A percentile compares a stretch with the other conserved stretches of the same genome.
Evolutionary conservation across 2,329 filamentous ascomycete genomes (phyloP).

Genomic region (Grosmannia serpens): DNA sequence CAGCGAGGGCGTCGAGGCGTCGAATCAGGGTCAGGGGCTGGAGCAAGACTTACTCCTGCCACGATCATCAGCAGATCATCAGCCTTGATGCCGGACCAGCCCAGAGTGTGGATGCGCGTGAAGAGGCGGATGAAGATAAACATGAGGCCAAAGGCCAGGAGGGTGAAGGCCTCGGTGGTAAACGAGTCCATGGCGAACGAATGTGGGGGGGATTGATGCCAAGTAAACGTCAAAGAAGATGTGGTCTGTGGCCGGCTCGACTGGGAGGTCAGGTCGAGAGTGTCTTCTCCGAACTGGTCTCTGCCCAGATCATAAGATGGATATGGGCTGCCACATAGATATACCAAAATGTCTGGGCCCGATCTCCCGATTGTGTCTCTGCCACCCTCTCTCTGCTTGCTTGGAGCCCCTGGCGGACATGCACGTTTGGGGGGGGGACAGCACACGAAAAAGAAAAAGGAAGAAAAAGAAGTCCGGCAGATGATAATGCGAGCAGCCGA

Average conservation of each 20-base stretch:
- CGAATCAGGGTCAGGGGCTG: too few species aligned
- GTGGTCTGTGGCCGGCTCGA: background rate
- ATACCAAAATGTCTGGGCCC: background rate
- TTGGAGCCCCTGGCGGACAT: background rate
- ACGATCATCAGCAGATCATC: conserved; percentile 51
- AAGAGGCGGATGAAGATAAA: conserved; percentile 39
- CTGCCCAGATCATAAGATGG: background rate
- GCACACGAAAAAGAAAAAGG: background rate
- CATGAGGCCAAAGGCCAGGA: conserved; percentile 36
- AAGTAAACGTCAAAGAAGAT: background rate
- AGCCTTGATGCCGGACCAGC: conserved; percentile 35
- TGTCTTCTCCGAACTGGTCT: background rate
- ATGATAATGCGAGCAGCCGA: background rate
- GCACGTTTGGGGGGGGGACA: background rate
- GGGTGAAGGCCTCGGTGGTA: conserved; percentile 33
- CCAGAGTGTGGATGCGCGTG: conserved; percentile 34
- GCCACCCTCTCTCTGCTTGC: background rate
- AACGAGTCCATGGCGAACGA: conserved; percentile 17
- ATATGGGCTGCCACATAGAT: background rate
- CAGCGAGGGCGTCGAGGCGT: background rate
- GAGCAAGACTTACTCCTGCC: conserved; percentile 30
- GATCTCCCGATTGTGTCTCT: background rate
- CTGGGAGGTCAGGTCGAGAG: background rate
- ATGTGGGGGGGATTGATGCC: background rate
- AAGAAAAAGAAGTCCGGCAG: background rate